Base-by-base conservation (phyloP, 2,329 filamentous ascomycete genomes). In the Diplocarpon rosae region DNA sequence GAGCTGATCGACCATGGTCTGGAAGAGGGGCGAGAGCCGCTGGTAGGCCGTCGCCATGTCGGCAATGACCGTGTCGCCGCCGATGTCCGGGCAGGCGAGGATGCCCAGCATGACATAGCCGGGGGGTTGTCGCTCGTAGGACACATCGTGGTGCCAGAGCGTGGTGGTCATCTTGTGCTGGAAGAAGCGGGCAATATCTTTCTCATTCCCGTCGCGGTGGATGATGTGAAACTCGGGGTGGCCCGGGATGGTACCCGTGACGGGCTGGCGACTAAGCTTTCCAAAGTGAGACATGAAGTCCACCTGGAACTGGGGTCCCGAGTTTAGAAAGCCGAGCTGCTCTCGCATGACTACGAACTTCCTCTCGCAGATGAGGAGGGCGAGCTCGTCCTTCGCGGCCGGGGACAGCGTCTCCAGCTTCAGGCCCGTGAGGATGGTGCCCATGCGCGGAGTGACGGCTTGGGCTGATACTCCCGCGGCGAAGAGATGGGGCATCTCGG, bases 11-110 rank as follows among this genome's bases (percentile, higher is more conserved):
- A 64, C 49, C 57, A 64, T 62, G 9, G 47, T 45, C 41, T 58
- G 59, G 44, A 63, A 61, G 7, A 51, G 51, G 30, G 62, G 61
- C 8, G 59, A 62, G 33, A 64, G 59, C 20, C 62, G 60, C 20
- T 59, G 59, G 47, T 86, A 86, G 0, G 81, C 81, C 2, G 73
- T 67, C 56, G 84, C 83, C 1, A 80, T 79, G 49, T 73, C 78
- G 0, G 81, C 78, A 77, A 82, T 84, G 0, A 85, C 71, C 0
- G 82, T 85, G 59, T 86, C 82, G 11, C 82, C 82, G 2, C 82
- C 82, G 8, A 71, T 68, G 27, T 72, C 69, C 2, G 70, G 70
- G 6, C 68, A 68, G 41, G 71, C 65, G 17, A 72, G 50, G 1
- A 72, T 62, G 4, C 69, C 69, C 24, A 73, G 67, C 61, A 83